phyloP scores from a whole-genome alignment of 2,329 filamentous ascomycete genomes.

The Epichloe sp. region DNA sequence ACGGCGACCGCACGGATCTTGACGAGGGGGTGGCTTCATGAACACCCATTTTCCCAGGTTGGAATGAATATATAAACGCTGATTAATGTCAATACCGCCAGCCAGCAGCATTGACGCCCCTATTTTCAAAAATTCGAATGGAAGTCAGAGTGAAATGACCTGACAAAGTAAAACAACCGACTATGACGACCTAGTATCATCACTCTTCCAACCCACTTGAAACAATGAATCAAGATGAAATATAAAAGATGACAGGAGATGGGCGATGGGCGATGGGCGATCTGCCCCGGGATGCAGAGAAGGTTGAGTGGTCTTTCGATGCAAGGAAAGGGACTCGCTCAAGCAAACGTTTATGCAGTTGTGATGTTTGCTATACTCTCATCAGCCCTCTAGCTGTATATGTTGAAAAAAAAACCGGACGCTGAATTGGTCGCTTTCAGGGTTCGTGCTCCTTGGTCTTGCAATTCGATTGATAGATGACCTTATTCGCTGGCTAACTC shows the following conservation, averaged over 20 bases:
- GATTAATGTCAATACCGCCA: neutral
- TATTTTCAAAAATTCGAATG: neutral
- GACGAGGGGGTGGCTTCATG: slow-evolving; percentile 1
- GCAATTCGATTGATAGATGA: neutral
- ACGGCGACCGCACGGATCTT: slow-evolving; percentile 24
- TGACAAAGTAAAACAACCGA: neutral
- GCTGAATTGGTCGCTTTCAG: neutral
- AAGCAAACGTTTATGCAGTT: slow-evolving; percentile 1
- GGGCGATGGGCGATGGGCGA: neutral
- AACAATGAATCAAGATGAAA: neutral
- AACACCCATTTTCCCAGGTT: neutral
- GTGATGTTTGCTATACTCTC: neutral
- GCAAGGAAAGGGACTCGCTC: neutral
- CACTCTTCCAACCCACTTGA: neutral
- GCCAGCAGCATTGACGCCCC: neutral
- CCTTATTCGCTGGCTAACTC: neutral
- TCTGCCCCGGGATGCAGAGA: neutral
- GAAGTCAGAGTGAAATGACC: neutral
- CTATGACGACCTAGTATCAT: neutral
- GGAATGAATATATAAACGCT: neutral
- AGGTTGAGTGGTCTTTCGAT: neutral
- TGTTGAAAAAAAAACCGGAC: neutral
- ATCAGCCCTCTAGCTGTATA: neutral
- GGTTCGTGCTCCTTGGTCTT: neutral
- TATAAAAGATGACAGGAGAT: neutral